Conservation (phyloP, 352 stramenopile species). For the Phytophthora sp. region DNA sequence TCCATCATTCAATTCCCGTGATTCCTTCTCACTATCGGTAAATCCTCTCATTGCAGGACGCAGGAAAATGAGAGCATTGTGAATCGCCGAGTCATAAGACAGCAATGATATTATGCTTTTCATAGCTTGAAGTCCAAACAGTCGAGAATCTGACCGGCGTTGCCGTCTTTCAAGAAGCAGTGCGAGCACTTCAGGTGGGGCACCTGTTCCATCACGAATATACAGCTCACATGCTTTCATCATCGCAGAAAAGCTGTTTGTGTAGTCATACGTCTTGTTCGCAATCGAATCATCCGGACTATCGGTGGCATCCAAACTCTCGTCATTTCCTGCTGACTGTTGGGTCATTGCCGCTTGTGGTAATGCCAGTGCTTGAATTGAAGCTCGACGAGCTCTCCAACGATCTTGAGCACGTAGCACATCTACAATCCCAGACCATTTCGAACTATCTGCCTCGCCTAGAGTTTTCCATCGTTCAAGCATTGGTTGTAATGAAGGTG, state of each 20-base stretch:
- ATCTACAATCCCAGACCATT: constrained; percentile 88
- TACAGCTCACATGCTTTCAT: constrained; percentile 89
- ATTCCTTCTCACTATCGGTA: constrained; percentile 86
- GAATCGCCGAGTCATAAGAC: constrained; percentile 79
- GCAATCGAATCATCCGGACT: constrained; percentile 18
- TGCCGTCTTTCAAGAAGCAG: constrained; percentile 78
- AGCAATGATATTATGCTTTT: constrained; percentile 70
- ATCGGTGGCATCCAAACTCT: constrained; percentile 14
- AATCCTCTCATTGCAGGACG: constrained; percentile 84
- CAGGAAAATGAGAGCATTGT: constrained; percentile 85
- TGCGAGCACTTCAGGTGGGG: constrained; percentile 77
- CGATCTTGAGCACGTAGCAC: constrained; percentile 79
- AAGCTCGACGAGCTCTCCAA: constrained; percentile 61
- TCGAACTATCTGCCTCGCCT: constrained; percentile 75
- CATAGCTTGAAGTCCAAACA: constrained; percentile 87
- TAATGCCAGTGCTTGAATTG: constrained; percentile 30
- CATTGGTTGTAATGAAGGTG: constrained; percentile 85
- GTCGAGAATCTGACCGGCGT: constrained; percentile 68
- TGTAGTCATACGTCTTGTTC: constrained; percentile 56
- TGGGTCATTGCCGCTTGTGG: neutral
- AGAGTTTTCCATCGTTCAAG: constrained; percentile 86
- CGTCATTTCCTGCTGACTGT: constrained; percentile 9
- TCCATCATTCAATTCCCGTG: constrained; percentile 75
- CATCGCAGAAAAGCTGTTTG: constrained; percentile 75
- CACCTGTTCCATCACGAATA: constrained; percentile 82